These are phyloP conservation scores for Phytophthora brassicae DNA, from an alignment of 352 stramenopile genomes.

Conservation along the genomic window DNA sequence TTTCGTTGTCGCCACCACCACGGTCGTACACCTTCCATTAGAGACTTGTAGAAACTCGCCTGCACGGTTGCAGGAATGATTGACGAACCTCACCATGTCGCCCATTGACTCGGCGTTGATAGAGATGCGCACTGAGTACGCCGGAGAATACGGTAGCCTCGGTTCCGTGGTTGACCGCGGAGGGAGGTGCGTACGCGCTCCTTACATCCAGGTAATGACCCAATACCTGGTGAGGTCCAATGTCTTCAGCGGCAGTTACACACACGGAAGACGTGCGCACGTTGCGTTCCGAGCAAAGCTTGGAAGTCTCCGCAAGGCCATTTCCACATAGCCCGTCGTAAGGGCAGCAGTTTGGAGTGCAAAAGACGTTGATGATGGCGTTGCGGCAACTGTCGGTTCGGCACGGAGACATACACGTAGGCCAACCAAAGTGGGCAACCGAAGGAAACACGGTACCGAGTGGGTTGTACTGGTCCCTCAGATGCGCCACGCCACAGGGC, in stretches of 20 bases:
- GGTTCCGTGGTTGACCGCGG: neutral
- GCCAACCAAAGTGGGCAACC: neutral
- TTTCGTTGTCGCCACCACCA: too few species aligned
- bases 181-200: neutral
- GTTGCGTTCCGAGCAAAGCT: conserved; percentile 1
- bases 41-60: too few species aligned
- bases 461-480: too few species aligned
- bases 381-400: too few species aligned
- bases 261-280: neutral
- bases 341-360: neutral
- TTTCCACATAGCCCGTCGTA: neutral
- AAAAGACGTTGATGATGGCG: neutral
- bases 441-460: neutral
- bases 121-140: too few species aligned
- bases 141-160: neutral
- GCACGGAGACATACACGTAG: neutral
- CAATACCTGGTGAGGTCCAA: neutral
- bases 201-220: neutral
- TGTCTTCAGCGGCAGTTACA: neutral
- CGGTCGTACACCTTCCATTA: too few species aligned
- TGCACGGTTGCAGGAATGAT: too few species aligned
- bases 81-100: too few species aligned
- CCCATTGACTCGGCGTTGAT: too few species aligned
- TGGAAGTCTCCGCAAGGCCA: neutral
- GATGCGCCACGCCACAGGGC: too few species aligned